Conservation (phyloP, 164 flowering plant species). For the Vitis rupestris region DNA sequence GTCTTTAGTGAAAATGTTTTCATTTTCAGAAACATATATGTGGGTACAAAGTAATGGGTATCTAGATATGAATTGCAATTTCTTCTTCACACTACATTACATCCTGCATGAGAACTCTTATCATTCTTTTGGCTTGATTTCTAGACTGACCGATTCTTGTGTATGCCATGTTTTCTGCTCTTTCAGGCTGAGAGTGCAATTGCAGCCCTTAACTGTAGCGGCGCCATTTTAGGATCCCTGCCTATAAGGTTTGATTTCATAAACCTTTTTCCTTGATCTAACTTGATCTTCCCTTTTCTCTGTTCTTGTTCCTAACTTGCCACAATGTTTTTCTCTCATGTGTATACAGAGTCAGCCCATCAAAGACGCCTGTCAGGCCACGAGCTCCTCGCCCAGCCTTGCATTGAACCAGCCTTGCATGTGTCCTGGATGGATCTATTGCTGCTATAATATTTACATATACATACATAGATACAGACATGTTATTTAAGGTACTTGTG, state of each 20-base stretch:
- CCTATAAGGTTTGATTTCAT: constrained; percentile 64
- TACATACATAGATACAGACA: constrained; percentile 32
- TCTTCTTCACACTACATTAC: too few species aligned
- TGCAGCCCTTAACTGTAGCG: constrained; percentile 84
- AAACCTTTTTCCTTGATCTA: neutral
- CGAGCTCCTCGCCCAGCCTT: constrained; percentile 57
- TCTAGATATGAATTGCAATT: too few species aligned
- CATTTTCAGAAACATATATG: neutral
- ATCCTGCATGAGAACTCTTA: neutral
- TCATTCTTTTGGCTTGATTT: neutral
- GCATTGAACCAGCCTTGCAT: constrained; percentile 26
- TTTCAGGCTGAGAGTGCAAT: constrained; percentile 97
- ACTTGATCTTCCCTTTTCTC: neutral
- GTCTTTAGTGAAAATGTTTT: too few species aligned
- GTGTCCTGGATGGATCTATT: constrained; percentile 11
- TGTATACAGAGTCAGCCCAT: constrained; percentile 86
- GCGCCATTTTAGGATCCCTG: constrained; percentile 69
- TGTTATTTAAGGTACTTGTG: constrained; percentile 26
- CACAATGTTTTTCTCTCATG: neutral
- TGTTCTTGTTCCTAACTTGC: neutral
- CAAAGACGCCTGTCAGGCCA: constrained; percentile 96
- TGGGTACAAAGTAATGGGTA: neutral
- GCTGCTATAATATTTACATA: constrained; percentile 20
- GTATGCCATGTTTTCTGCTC: neutral
- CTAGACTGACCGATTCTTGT: too few species aligned